Evolutionary conservation across 2,329 filamentous ascomycete species (phyloP).

Genomic region (Fusarium sterilihyphosum): DNA sequence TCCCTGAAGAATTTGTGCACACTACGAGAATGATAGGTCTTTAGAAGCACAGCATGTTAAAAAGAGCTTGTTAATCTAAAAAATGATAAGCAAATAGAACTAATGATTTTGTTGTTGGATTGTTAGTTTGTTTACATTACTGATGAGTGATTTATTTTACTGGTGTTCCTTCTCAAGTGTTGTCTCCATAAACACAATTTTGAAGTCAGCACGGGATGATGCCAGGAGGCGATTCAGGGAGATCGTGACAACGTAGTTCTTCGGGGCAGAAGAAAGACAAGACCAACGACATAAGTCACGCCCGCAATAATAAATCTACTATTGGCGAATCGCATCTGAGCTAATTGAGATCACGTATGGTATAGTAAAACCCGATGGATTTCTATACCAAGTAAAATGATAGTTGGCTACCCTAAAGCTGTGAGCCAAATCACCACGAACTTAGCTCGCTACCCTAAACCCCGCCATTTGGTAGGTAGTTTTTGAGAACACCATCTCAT

Average conservation of each 20-base stretch:
- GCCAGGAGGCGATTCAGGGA: rapidly evolving
- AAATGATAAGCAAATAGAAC: background rate
- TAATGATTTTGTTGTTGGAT: rapidly evolving
- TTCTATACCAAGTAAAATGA: background rate
- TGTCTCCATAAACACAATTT: background rate
- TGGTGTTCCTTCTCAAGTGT: rapidly evolving
- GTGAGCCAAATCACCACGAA: background rate
- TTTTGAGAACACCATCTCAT: background rate
- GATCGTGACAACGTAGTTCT: rapidly evolving
- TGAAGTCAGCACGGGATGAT: too few species aligned
- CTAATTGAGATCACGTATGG: rapidly evolving
- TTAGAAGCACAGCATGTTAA: background rate
- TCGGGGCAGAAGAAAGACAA: rapidly evolving
- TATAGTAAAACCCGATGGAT: background rate
- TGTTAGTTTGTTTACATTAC: rapidly evolving
- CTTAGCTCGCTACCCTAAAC: background rate
- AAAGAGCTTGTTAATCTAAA: too few species aligned
- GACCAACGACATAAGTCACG: rapidly evolving
- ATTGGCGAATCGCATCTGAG: rapidly evolving
- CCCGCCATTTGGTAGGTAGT: rapidly evolving
- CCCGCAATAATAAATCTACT: rapidly evolving
- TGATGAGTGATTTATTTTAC: rapidly evolving
- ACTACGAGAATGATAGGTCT: background rate
- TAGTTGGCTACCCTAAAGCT: background rate
- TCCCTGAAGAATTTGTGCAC: background rate